Base-by-base conservation (phyloP, 257 asterid species). In the Gentiana macrophylla region DNA sequence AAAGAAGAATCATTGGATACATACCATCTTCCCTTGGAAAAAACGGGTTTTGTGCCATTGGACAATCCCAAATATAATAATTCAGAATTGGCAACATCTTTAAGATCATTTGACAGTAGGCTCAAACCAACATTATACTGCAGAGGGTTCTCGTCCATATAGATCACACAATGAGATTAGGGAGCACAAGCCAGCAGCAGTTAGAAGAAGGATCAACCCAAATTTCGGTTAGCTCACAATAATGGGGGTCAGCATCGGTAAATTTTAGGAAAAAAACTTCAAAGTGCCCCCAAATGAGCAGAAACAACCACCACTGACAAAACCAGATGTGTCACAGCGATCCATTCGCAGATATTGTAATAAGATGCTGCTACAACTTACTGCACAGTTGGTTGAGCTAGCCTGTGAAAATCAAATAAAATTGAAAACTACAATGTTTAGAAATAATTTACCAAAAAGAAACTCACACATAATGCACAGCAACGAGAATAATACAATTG, bases 291-390 rank as follows among this genome's bases (percentile, higher is more conserved):
- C 10, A 48, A 50, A 64, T 37, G 66, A 59, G 8, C 52, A 66
- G 10, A 57, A 59, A 58, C 80, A 60, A 37, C 90, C 86, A 45
- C 87, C 87, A 15, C 87, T 77, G 63, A 84, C 84, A 62, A 81
- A 84, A 34, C 90, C 84, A 5, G 79, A 79, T 46, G 87, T 77
- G 64, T 84, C 84, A 56, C 64, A 55, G 56, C 86, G 77, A 73
- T 84, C 90, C 86, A 84, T 81, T 56, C 41, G 46, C 55, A 57
- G 51, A 52, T 59, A 55, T 49, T 45, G 51, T 48, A 55, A 58
- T 56, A 35, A 32, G 36, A 47, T 46, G 57, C 50, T 68, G 59
- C 24, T 24, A 24, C 24, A 24, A 24, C 24, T 24, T 24, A 24
- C 24, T 24, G 24, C 24, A 76, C 71, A 70, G 55, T 45, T 62